These are phyloP conservation scores for Sporothrix dimorphospora DNA, from an alignment of 2,329 filamentous ascomycete genomes.

Conservation along the genomic window DNA sequence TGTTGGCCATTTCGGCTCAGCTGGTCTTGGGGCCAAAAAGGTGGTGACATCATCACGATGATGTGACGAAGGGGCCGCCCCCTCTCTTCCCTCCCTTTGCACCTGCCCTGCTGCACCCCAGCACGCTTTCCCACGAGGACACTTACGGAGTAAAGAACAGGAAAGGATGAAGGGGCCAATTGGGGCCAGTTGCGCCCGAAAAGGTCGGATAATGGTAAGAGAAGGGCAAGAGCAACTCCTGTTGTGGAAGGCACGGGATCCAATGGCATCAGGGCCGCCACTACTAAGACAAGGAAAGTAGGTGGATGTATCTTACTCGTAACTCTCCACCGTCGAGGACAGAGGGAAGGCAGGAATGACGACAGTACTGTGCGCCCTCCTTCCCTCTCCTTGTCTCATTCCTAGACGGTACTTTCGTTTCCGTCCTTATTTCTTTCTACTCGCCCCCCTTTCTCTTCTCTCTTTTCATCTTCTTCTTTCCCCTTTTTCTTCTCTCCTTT, in stretches of 20 bases:
- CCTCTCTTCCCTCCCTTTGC: neutral
- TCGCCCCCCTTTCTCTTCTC: neutral
- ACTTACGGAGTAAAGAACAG: conserved; percentile 5
- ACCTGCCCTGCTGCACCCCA: neutral
- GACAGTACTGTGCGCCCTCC: conserved; percentile 2
- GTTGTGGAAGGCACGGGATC: conserved; percentile 16
- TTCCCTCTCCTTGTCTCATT: neutral
- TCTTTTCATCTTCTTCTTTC: neutral
- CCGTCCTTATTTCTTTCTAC: conserved; percentile 20
- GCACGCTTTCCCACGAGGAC: neutral
- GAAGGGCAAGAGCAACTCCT: neutral
- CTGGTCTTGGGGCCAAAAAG: conserved; percentile 3
- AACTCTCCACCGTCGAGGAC: neutral
- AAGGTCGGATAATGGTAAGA: neutral
- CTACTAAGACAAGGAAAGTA: conserved; percentile 7
- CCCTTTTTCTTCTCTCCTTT: neutral
- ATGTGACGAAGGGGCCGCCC: conserved; percentile 22
- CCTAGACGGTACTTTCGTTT: conserved; percentile 9
- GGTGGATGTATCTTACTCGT: conserved; percentile 1
- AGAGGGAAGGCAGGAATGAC: conserved; percentile 19
- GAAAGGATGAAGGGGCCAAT: conserved; percentile 10
- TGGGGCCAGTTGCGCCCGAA: conserved; percentile 5
- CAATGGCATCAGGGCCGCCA: neutral
- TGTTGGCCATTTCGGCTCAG: conserved; percentile 3
- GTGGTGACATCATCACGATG: conserved; percentile 28